These are phyloP conservation scores for Neurospora sp. DNA, from an alignment of 495 filamentous ascomycete genomes.

Conservation along the genomic window DNA sequence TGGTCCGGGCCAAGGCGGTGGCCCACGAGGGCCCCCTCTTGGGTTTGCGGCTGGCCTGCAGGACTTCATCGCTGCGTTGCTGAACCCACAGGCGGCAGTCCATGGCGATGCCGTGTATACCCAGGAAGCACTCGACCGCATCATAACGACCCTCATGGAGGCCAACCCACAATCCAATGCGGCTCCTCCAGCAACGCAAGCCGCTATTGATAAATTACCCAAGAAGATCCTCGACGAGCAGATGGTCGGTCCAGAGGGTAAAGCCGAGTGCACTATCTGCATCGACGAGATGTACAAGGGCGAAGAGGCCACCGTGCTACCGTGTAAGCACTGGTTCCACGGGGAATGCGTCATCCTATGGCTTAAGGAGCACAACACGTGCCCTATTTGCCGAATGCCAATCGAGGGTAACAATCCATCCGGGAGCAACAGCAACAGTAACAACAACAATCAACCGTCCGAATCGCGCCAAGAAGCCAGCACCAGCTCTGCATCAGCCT, in stretches of 20 bases:
- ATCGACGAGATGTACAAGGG: slow-evolving; percentile 75
- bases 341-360: slow-evolving; percentile 65
- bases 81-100: slow-evolving; percentile 46
- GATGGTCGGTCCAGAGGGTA: slow-evolving; percentile 51
- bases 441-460: not conserved
- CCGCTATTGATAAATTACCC: slow-evolving; percentile 63
- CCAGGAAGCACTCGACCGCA: slow-evolving; percentile 81
- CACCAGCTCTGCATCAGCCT: not conserved
- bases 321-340: slow-evolving; percentile 92
- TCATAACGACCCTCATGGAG: slow-evolving; percentile 83
- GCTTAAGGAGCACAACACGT: slow-evolving; percentile 83
- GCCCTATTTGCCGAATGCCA: slow-evolving; percentile 73
- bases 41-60: slow-evolving; percentile 24
- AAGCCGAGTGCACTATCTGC: slow-evolving; percentile 82
- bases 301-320: slow-evolving; percentile 67
- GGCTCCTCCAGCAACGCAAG: slow-evolving; percentile 67
- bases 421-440: slow-evolving; percentile 1
- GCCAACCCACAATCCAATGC: slow-evolving; percentile 63
- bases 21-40: slow-evolving; percentile 7
- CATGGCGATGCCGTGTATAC: slow-evolving; percentile 83
- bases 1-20: slow-evolving; percentile 4
- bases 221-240: slow-evolving; percentile 54
- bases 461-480: not conserved
- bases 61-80: slow-evolving; percentile 39
- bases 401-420: slow-evolving; percentile 39